These are phyloP conservation scores for Hygrocybe coccinea DNA, from an alignment of 768 basidiomycete genomes.

Conservation along the genomic window DNA sequence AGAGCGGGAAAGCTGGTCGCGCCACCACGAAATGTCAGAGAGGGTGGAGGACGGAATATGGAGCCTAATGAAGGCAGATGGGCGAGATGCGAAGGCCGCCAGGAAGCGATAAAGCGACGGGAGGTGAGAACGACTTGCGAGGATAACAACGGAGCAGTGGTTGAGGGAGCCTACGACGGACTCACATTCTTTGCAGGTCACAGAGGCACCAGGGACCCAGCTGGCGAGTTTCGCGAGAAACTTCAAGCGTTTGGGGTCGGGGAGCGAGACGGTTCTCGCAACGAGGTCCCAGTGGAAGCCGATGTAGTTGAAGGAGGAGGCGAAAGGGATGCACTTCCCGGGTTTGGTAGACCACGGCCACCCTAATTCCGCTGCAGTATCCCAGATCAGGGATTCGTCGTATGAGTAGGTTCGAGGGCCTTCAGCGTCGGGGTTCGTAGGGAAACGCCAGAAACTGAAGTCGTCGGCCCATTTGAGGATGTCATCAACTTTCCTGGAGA, in stretches of 20 bases:
- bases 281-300: slow-evolving; percentile 30
- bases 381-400: slow-evolving; percentile 2
- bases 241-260: not conserved
- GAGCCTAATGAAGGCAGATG: slow-evolving; percentile 5
- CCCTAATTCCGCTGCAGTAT: not conserved
- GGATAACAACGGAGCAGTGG: slow-evolving; percentile 26
- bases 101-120: slow-evolving; percentile 25
- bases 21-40: slow-evolving; percentile 30
- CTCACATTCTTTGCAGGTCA: slow-evolving; percentile 1
- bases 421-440: not conserved
- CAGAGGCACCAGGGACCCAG: not conserved
- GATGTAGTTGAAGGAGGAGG: slow-evolving; percentile 16
- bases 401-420: not conserved
- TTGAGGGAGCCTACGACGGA: slow-evolving; percentile 28
- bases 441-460: slow-evolving; percentile 8
- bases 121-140: slow-evolving; percentile 15
- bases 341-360: slow-evolving; percentile 4
- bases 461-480: slow-evolving; percentile 24
- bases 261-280: slow-evolving; percentile 20
- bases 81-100: not conserved
- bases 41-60: slow-evolving; percentile 17
- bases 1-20: not conserved
- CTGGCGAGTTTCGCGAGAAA: not conserved
- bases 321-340: slow-evolving; percentile 19
- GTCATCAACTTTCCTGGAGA: slow-evolving; percentile 4